phyloP scores from a whole-genome alignment of 306 rosid species.

The Prinsepia uniflora region DNA sequence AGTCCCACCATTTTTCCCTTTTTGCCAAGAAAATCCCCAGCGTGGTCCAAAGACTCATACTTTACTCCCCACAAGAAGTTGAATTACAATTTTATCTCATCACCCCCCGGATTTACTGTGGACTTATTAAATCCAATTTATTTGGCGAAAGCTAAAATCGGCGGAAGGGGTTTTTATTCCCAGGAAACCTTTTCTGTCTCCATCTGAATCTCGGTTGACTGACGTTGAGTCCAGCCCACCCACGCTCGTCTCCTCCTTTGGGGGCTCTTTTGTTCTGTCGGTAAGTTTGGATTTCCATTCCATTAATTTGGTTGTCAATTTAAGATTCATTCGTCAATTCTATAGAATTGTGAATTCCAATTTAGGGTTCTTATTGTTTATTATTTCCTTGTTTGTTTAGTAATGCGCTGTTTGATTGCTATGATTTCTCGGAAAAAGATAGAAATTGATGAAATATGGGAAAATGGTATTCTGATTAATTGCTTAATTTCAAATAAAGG shows the following conservation, averaged over 20 bases:
- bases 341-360: background rate
- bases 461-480: background rate
- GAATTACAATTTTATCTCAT: background rate
- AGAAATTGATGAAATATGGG: background rate
- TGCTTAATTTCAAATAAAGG: background rate
- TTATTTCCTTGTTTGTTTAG: background rate
- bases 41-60: background rate
- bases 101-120: background rate
- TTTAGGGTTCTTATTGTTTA: background rate
- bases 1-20: background rate
- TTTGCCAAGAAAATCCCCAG: background rate
- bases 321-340: background rate
- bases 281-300: conserved; percentile 1
- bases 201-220: conserved; percentile 10
- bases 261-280: background rate
- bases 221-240: conserved; percentile 5
- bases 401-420: background rate
- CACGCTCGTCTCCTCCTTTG: background rate
- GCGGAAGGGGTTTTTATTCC: background rate
- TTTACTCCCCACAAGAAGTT: background rate
- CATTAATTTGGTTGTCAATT: background rate
- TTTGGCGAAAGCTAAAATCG: background rate
- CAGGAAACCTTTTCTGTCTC: background rate
- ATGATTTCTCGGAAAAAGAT: background rate
- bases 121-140: background rate